These are phyloP conservation scores for Galerina sulciceps DNA, from an alignment of 768 basidiomycete species.

Conservation along the genomic window DNA sequence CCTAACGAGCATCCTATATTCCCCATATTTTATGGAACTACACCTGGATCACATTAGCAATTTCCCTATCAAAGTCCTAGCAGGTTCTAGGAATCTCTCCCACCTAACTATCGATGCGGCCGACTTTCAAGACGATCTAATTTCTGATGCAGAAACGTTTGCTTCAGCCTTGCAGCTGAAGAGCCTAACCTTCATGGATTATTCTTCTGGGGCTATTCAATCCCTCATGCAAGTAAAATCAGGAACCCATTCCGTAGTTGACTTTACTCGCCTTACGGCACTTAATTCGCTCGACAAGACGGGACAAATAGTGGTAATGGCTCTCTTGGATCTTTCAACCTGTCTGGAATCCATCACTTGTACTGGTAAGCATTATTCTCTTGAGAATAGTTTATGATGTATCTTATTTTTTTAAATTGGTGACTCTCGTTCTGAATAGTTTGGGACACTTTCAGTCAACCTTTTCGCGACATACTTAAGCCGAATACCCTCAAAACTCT, in stretches of 20 bases:
- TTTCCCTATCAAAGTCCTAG: not conserved
- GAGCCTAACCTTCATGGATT: slow-evolving; percentile 7
- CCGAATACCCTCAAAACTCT: slow-evolving; percentile 8
- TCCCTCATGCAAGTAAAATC: not conserved
- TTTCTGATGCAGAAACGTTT: not conserved
- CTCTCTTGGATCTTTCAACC: slow-evolving; percentile 1
- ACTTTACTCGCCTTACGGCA: not conserved
- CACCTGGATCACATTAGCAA: slow-evolving; percentile 2
- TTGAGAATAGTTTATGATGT: not conserved
- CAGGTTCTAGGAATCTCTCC: not conserved
- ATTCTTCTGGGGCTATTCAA: slow-evolving; percentile 5
- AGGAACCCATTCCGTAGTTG: not conserved
- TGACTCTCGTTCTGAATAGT: not conserved
- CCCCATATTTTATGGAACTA: not conserved
- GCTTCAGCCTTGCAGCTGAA: not conserved
- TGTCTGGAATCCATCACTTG: slow-evolving; percentile 3
- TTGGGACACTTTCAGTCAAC: slow-evolving; percentile 7
- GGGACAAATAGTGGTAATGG: not conserved
- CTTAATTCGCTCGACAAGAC: slow-evolving; percentile 9
- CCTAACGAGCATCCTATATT: not conserved
- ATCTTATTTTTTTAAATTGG: not conserved
- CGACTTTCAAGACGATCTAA: not conserved
- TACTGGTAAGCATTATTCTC: not conserved
- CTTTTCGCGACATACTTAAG: slow-evolving; percentile 6
- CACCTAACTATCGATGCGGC: slow-evolving; percentile 6